Evolutionary conservation across 306 rosid species (phyloP), one percentile per base, ranked within the genome.

Genomic region (Rosa persica): DNA sequence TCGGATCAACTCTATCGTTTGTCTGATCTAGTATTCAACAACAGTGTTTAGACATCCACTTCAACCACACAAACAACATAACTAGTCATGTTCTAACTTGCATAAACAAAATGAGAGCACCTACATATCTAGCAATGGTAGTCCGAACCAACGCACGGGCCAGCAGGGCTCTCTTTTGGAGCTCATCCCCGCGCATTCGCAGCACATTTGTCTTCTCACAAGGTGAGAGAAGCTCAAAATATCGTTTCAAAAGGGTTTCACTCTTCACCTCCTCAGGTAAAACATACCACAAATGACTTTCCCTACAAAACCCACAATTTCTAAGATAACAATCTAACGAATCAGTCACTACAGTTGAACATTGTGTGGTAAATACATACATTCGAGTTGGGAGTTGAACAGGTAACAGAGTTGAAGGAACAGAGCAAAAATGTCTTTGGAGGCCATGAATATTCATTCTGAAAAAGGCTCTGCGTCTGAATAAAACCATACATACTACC

Each of bases 71-170:
- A 46, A 27, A 55, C 25, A 43, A 57, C 67, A 57, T 43, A 6
- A 57, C 0, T 22, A 43, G 17, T 9, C 54, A 36, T 0, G 0
- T 46, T 40, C 11, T 27, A 30, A 52, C 57, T 43, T 40, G 83
- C 58, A 74, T 12, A 42, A 70, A 30, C 22, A 73, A 49, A 68
- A 47, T 39, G 27, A 81, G 58, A 84, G 61, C 70, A 83, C 91
- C 72, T 83, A 89, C 98, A 91, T 78, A 82, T 92, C 98, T 95
- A 64, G 98, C 87, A 49, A 92, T 77, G 49, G 98, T 89, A 23
- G 98, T 90, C 67, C 97, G 97, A 75, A 95, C 95, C 85, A 92
- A 79, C 34, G 84, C 90, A 51, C 97, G 90, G 73, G 98, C 87
- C 70, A 95, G 85, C 78, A 92, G 73, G 55, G 97, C 93, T 36